Base-by-base conservation (phyloP, 306 rosid species). In the Corylus avellana region DNA sequence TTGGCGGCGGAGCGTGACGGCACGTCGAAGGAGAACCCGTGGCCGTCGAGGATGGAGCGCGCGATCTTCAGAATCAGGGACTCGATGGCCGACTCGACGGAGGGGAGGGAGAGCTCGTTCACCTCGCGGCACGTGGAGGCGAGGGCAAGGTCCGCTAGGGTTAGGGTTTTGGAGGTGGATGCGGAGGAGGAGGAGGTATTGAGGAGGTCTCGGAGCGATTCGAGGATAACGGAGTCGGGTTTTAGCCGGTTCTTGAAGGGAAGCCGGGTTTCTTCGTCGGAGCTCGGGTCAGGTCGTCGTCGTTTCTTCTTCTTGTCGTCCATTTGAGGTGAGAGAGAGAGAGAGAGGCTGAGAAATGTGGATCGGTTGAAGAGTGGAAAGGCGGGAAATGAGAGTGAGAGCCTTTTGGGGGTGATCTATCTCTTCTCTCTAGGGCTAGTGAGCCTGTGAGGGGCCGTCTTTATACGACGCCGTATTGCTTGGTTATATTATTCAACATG, bases 1-100 rank as follows among this genome's bases (percentile, higher is more conserved):
- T 94, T 92, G 11, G 91, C 91, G 49, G 94, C 85, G 70, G 97
- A 82, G 77, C 98, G 97, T 20, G 98, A 94, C 7, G 98, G 97
- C 12, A 94, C 94, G 46, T 91, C 90, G 80, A 91, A 92, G 79
- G 97, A 69, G 84, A 92, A 94, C 46, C 98, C 98, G 3, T 88
- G 71, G 64, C 97, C 93, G 70, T 91, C 71, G 75, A 94, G 94
- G 77, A 94, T 92, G 72, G 97, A 94, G 49, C 74, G 91, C 3
- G 90, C 85, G 71, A 89, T 78, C 39, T 61, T 77, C 72, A 92
- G 91, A 74, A 85, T 63, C 2, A 88, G 76, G 70, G 89, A 61
- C 32, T 94, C 97, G 56, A 94, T 94, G 50, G 86, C 72, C 59
- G 84, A 75, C 64, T 92, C 97, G 1, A 94, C 97, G 20, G 93